phyloP scores from a whole-genome alignment of 768 basidiomycete genomes.

The Auriscalpium vulgare region DNA sequence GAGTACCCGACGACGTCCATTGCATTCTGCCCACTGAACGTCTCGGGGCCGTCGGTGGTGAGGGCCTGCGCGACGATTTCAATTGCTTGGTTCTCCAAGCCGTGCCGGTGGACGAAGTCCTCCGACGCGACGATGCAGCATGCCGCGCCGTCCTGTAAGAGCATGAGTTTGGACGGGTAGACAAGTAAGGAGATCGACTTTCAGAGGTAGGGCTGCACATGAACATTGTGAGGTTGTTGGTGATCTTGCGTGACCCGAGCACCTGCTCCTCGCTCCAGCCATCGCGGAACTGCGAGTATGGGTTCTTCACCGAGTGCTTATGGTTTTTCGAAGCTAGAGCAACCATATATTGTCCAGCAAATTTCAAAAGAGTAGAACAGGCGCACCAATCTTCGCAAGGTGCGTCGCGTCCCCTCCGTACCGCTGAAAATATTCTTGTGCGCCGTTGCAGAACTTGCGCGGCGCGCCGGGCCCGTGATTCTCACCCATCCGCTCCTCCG shows the following conservation, averaged over 20 bases:
- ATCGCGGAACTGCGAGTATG: slow-evolving; percentile 79
- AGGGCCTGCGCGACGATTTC: slow-evolving; percentile 66
- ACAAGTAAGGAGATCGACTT: slow-evolving; percentile 11
- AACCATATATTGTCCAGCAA: not conserved
- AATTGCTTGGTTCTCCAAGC: slow-evolving; percentile 80
- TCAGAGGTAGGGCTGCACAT: slow-evolving; percentile 87
- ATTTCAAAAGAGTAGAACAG: not conserved
- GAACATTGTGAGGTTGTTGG: slow-evolving; percentile 66
- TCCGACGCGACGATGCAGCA: slow-evolving; percentile 75
- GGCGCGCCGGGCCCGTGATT: slow-evolving; percentile 68
- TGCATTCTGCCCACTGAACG: slow-evolving; percentile 60
- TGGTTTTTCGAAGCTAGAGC: slow-evolving; percentile 59
- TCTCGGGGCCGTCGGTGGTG: slow-evolving; percentile 53
- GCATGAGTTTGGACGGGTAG: not conserved
- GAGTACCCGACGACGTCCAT: slow-evolving; percentile 80
- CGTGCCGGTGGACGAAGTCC: slow-evolving; percentile 62
- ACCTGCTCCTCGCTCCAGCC: slow-evolving; percentile 73
- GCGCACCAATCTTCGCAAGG: slow-evolving; percentile 69
- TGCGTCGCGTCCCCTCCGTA: slow-evolving; percentile 61
- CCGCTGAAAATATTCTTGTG: slow-evolving; percentile 69
- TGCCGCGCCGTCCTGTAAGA: slow-evolving; percentile 58
- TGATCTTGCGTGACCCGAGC: slow-evolving; percentile 57
- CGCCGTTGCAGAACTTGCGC: slow-evolving; percentile 65
- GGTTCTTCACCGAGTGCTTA: slow-evolving; percentile 73
- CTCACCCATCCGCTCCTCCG: slow-evolving; percentile 44